Evolutionary conservation across 257 asterid species (phyloP).

Genomic region (Haberlea rhodopensis): DNA sequence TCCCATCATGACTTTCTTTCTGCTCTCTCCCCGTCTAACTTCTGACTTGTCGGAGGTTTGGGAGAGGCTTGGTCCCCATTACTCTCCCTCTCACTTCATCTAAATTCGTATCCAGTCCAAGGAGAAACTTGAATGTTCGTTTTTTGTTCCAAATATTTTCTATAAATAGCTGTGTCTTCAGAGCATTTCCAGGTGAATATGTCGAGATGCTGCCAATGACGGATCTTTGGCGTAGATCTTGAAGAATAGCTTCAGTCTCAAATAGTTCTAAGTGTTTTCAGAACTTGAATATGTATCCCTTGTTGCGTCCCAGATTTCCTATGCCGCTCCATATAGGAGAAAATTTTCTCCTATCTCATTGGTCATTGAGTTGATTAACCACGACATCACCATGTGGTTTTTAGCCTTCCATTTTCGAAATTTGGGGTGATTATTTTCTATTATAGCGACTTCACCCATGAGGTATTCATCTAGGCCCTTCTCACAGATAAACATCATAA

Average conservation of each 20-base stretch:
- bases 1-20: neutral
- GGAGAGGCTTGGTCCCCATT: neutral
- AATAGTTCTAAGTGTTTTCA: conserved; percentile 9
- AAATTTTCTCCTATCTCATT: no score
- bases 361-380: no score
- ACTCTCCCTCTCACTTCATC: conserved; percentile 19
- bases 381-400: no score
- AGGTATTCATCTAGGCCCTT: no score
- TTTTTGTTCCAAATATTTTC: conserved; percentile 13
- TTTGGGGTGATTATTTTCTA: no score
- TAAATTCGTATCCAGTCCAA: no score
- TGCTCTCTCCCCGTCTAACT: conserved; percentile 2
- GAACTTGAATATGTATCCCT: neutral
- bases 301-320: conserved; percentile 20
- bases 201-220: conserved; percentile 14
- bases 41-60: conserved; percentile 3
- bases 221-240: conserved; percentile 16
- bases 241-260: conserved; percentile 12
- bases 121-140: no score
- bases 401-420: no score
- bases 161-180: conserved; percentile 2
- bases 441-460: no score
- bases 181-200: conserved; percentile 17
- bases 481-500: no score
- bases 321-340: no score